Evolutionary conservation across 805 yeast genomes (phyloP), one percentile per base, ranked within the genome.

Genomic region (Teunomyces stri): DNA sequence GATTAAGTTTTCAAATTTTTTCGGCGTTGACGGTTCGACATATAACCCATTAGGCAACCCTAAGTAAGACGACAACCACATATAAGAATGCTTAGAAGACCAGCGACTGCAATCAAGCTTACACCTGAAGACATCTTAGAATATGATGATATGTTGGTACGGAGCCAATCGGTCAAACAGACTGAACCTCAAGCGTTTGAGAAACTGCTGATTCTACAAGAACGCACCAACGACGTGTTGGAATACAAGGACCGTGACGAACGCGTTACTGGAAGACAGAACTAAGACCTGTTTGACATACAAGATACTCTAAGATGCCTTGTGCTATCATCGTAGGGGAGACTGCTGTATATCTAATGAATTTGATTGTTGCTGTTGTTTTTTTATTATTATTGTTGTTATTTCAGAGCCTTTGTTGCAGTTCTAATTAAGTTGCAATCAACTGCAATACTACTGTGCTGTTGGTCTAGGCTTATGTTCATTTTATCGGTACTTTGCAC

Each of bases 41-140:
- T 37, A 37, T 37, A 40, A 11, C 20, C 20, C 43, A n/a, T 21
- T 20, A 16, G 15, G 54, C 62, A 63, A 34, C 70, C 51, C 13
- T 59, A 53, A 18, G 60, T 65, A 76, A 44, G 11, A 15, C n/a
- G 9, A 28, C 4, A 40, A 18, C 13, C 7, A 25, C 22, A 27
- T 11, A 21, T 36, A 9, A 38, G 20, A 18, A 85, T 86, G 92
- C 68, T 86, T 37, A 75, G 91, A 66, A 73, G 90, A 61, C 85
- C 81, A 13, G 86, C 91, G 4, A 85, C 92, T 0, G 74, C 82
- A 1, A 80, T 86, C 45, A 76, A 76, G 48, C 71, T 86, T 41
- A 78, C 84, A 0, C 86, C 87, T 0, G 89, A 85, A 52, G 94
- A 86, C 54, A 76, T 86, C 15, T 61, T 68, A 50, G 78, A 72